Percentiles rank a stretch among this genome's conserved stretches.
Conservation (phyloP, 805 yeast species). For the Danielia reshetovae region DNA sequence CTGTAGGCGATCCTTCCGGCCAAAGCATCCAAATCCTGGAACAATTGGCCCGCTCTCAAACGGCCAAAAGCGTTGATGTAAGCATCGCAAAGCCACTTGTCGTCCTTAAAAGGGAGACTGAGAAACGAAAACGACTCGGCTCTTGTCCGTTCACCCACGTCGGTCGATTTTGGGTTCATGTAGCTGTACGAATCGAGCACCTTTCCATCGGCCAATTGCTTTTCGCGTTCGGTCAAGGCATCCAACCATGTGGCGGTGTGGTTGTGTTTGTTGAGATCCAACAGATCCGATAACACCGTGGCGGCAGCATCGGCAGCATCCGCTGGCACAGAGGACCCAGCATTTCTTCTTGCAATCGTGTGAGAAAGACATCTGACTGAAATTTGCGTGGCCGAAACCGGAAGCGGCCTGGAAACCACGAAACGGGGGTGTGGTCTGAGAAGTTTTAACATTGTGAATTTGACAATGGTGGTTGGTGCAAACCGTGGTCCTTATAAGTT, state of each 20-base stretch:
- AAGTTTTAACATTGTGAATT: too few species aligned
- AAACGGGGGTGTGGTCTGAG: too few species aligned
- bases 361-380: too few species aligned
- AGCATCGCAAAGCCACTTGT: slow-evolving; percentile 76
- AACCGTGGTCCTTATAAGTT: too few species aligned
- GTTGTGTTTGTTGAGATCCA: slow-evolving; percentile 45
- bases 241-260: slow-evolving; percentile 78
- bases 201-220: slow-evolving; percentile 70
- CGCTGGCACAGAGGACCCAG: slow-evolving; percentile 47
- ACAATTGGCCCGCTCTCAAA: slow-evolving; percentile 84
- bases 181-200: slow-evolving; percentile 67
- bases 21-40: slow-evolving; percentile 89
- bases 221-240: slow-evolving; percentile 70
- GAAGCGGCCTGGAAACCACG: too few species aligned
- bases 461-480: too few species aligned
- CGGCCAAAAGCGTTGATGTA: slow-evolving; percentile 91
- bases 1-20: slow-evolving; percentile 93
- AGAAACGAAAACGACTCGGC: slow-evolving; percentile 71
- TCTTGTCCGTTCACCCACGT: slow-evolving; percentile 68
- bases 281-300: slow-evolving; percentile 59
- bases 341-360: slow-evolving; percentile 4
- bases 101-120: slow-evolving; percentile 78
- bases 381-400: too few species aligned
- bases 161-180: slow-evolving; percentile 67
- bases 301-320: slow-evolving; percentile 74